Evolutionary conservation across 2,329 filamentous ascomycete species (phyloP).

Genomic region (Colletotrichum magnum): DNA sequence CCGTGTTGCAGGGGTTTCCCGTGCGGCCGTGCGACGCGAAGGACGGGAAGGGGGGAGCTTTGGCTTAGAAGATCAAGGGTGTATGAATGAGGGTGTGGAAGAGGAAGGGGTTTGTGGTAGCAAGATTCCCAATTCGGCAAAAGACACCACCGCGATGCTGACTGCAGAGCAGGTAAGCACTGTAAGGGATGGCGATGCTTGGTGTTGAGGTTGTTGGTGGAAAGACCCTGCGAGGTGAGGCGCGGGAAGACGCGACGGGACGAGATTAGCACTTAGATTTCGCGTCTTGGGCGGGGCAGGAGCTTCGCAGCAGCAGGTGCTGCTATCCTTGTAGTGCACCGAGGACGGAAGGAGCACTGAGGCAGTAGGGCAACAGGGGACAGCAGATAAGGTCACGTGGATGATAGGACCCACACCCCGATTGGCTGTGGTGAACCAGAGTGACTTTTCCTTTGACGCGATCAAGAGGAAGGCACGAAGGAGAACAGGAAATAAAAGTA

Average conservation of each 20-base stretch:
- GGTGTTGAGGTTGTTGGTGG: not conserved
- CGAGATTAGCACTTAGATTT: slow-evolving; percentile 25
- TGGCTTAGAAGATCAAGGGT: not conserved
- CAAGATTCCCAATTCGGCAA: not conserved
- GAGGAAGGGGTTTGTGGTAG: too few species aligned
- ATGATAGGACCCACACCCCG: too few species aligned
- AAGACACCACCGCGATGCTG: not conserved
- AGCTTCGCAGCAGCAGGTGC: not conserved
- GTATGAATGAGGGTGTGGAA: not conserved
- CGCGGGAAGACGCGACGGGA: slow-evolving; percentile 4
- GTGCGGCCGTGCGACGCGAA: not conserved
- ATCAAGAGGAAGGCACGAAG: too few species aligned
- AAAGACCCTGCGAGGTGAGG: not conserved
- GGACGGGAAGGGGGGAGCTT: not conserved
- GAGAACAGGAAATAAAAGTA: too few species aligned
- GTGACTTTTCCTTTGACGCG: too few species aligned
- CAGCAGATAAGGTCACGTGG: too few species aligned
- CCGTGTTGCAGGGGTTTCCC: not conserved
- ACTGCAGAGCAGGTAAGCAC: not conserved
- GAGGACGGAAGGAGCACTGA: too few species aligned
- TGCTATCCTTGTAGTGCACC: slow-evolving; percentile 2
- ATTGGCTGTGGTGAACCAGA: too few species aligned
- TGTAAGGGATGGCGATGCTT: not conserved
- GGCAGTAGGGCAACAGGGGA: too few species aligned
- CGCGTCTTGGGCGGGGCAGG: slow-evolving; percentile 23